phyloP scores from a whole-genome alignment of 1,284 basidiomycete genomes.

The Polyporus tsugae region DNA sequence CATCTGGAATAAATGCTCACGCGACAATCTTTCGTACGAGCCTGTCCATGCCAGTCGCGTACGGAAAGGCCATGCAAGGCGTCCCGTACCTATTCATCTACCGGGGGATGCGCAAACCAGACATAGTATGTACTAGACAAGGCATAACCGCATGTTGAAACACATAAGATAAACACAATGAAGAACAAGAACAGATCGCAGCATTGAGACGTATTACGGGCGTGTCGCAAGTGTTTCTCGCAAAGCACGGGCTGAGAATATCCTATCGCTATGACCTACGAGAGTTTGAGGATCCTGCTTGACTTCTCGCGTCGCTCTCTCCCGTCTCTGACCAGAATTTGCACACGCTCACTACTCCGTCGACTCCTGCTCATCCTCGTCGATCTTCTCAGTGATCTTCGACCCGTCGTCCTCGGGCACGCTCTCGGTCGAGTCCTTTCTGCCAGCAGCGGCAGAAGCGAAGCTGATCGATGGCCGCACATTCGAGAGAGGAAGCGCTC shows the following conservation, averaged over 20 bases:
- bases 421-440: conserved; percentile 36
- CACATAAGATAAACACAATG: conserved; percentile 35
- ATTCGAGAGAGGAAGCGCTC: conserved; percentile 40
- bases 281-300: not conserved
- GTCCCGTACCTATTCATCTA: conserved; percentile 17
- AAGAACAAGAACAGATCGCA: conserved; percentile 32
- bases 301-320: conserved; percentile 4
- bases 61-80: not conserved
- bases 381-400: conserved; percentile 49
- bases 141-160: conserved; percentile 32
- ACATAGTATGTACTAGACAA: conserved; percentile 24
- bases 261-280: not conserved
- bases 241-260: not conserved
- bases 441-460: conserved; percentile 59
- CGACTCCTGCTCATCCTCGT: conserved; percentile 49
- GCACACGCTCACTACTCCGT: conserved; percentile 23
- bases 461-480: conserved; percentile 77
- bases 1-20: no score
- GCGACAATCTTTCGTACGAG: no score
- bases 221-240: not conserved
- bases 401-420: conserved; percentile 43
- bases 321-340: not conserved
- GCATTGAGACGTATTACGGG: conserved; percentile 25
- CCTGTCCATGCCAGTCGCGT: no score
- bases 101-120: conserved; percentile 2